These are phyloP conservation scores for Chenopodium suecicum DNA, from an alignment of 148 eudicot species.

Conservation along the genomic window DNA sequence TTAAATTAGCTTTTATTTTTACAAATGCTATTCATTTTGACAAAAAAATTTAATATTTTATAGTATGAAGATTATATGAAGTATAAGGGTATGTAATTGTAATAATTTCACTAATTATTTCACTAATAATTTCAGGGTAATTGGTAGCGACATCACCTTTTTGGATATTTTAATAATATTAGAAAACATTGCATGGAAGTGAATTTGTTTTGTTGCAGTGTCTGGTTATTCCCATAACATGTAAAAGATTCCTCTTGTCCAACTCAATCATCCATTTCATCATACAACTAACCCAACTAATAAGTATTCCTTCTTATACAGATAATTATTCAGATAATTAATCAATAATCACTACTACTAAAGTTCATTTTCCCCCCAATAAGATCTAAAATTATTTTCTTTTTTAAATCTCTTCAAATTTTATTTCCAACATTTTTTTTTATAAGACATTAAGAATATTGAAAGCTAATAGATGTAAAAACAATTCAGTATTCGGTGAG, in stretches of 20 bases:
- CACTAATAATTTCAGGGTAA: background rate
- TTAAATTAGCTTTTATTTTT: too few relatives aligned
- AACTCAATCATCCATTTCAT: slow-evolving; percentile 27
- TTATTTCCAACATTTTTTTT: too few relatives aligned
- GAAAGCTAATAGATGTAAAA: too few relatives aligned
- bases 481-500: too few relatives aligned
- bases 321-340: background rate
- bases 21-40: too few relatives aligned
- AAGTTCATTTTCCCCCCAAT: background rate
- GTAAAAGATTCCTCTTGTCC: slow-evolving; percentile 38
- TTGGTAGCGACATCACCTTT: background rate
- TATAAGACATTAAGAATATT: too few relatives aligned
- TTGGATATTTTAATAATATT: background rate
- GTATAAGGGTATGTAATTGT: too few relatives aligned
- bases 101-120: background rate
- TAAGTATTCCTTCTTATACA: background rate
- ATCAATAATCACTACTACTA: background rate
- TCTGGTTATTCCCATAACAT: slow-evolving; percentile 30
- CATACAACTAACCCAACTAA: slow-evolving; percentile 2
- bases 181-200: background rate
- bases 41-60: too few relatives aligned
- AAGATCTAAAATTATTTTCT: background rate
- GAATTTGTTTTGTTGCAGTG: slow-evolving; percentile 16
- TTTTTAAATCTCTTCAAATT: too few relatives aligned
- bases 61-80: too few relatives aligned